Conservation (phyloP, 805 yeast genomes). For the Wickerhamiella parazyma region DNA sequence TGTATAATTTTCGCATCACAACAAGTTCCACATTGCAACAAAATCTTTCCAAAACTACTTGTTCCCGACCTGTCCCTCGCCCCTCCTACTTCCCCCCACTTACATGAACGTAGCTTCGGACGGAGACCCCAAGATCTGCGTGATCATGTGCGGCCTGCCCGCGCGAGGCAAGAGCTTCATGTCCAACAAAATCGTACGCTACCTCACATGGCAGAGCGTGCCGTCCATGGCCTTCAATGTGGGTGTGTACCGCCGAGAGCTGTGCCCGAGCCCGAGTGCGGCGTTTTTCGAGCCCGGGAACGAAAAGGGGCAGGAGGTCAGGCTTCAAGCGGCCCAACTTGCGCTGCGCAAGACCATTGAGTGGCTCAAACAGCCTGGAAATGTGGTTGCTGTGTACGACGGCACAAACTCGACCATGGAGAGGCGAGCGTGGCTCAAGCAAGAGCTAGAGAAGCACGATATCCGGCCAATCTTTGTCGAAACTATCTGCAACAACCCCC, state of each 20-base stretch:
- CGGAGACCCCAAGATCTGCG: slow-evolving; percentile 18
- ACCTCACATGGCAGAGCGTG: slow-evolving; percentile 83
- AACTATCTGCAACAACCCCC: slow-evolving; percentile 77
- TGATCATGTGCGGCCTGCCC: slow-evolving; percentile 31
- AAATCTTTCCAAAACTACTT: not conserved
- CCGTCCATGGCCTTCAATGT: slow-evolving; percentile 80
- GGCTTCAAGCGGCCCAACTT: slow-evolving; percentile 53
- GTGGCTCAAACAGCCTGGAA: slow-evolving; percentile 72
- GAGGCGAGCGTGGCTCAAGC: slow-evolving; percentile 52
- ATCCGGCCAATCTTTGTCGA: slow-evolving; percentile 89
- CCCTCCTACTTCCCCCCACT: not conserved
- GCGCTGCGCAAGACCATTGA: slow-evolving; percentile 71
- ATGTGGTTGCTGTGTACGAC: slow-evolving; percentile 85
- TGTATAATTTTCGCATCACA: no score
- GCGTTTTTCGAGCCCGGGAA: slow-evolving; percentile 64
- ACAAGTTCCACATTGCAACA: not conserved
- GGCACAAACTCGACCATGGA: slow-evolving; percentile 79
- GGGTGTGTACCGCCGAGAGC: slow-evolving; percentile 65
- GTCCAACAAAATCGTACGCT: slow-evolving; percentile 86
- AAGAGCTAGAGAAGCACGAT: slow-evolving; percentile 26
- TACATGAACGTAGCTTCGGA: slow-evolving; percentile 19
- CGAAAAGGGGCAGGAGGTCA: slow-evolving; percentile 44
- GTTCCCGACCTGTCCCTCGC: not conserved
- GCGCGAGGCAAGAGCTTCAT: slow-evolving; percentile 85
- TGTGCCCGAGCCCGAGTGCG: slow-evolving; percentile 52